Conservation (phyloP, 768 basidiomycete genomes). For the Cystobasidium tubakii region DNA sequence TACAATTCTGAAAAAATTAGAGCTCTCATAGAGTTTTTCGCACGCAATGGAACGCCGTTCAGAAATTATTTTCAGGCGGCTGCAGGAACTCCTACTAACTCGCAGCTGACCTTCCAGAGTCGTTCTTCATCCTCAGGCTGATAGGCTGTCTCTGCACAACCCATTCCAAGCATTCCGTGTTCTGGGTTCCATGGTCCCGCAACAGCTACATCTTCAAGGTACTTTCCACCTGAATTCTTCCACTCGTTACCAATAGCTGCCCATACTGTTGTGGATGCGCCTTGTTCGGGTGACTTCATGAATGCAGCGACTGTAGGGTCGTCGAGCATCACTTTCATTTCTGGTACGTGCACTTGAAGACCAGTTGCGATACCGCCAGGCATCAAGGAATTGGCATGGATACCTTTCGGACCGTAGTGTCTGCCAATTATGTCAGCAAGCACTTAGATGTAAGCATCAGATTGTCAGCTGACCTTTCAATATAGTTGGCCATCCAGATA, state of each 20-base stretch:
- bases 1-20: background rate
- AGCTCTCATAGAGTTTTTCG: background rate
- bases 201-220: conserved; percentile 10
- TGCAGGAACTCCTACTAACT: conserved; percentile 11
- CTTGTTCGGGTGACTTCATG: conserved; percentile 26
- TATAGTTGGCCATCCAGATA: conserved; percentile 25
- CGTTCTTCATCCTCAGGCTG: background rate
- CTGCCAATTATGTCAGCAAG: too few species aligned
- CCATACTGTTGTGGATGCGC: conserved; percentile 22
- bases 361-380: conserved; percentile 25
- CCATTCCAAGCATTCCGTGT: background rate
- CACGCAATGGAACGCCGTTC: too few species aligned
- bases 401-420: conserved; percentile 10
- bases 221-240: background rate
- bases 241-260: conserved; percentile 15
- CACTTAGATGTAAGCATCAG: too few species aligned
- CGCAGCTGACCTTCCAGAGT: conserved; percentile 26
- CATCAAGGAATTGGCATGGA: conserved; percentile 15
- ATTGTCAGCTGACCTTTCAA: conserved; percentile 3
- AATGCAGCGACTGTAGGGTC: background rate
- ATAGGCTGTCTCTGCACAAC: background rate
- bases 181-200: background rate
- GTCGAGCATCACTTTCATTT: background rate
- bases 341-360: conserved; percentile 14
- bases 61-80: too few species aligned